phyloP scores from a whole-genome alignment of 129 eudicot genomes.

The Calendula officinalis region DNA sequence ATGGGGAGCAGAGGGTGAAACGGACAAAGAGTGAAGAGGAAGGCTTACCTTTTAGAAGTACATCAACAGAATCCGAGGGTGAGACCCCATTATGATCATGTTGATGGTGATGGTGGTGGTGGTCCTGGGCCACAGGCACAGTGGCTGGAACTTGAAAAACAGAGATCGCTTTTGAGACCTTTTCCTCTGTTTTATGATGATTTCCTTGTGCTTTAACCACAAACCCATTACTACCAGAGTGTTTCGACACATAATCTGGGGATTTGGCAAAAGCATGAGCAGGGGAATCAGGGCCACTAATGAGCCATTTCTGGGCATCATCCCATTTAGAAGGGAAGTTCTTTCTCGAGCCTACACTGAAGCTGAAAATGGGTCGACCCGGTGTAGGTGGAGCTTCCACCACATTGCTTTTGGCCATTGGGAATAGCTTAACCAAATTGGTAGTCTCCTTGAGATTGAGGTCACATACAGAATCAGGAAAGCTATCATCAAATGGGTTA shows the following conservation, averaged over 20 bases:
- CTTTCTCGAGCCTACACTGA: conserved; percentile 60
- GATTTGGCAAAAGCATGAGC: conserved; percentile 30
- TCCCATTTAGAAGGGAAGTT: conserved; percentile 81
- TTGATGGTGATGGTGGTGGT: conserved; percentile 24
- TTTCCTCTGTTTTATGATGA: conserved; percentile 40
- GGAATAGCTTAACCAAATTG: conserved; percentile 65
- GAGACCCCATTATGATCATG: conserved; percentile 24
- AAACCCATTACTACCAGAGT: conserved; percentile 24
- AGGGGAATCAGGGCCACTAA: conserved; percentile 59
- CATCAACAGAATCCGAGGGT: conserved; percentile 38
- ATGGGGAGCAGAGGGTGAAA: background rate
- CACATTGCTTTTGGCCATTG: conserved; percentile 41
- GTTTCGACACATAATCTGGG: conserved; percentile 27
- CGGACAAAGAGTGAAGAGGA: conserved; percentile 16
- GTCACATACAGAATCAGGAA: conserved; percentile 52
- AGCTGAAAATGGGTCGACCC: conserved; percentile 76
- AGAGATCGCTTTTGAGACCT: conserved; percentile 37
- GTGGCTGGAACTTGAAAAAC: conserved; percentile 24
- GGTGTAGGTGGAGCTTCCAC: conserved; percentile 71
- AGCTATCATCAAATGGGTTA: conserved; percentile 52
- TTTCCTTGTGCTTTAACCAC: conserved; percentile 21
- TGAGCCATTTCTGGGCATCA: conserved; percentile 82
- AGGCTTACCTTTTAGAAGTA: conserved; percentile 61
- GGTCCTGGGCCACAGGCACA: conserved; percentile 30
- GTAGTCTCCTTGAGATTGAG: conserved; percentile 59